These are phyloP conservation scores for Macroventuria anomochaeta DNA, from an alignment of 2,329 filamentous ascomycete genomes.

Conservation along the genomic window DNA sequence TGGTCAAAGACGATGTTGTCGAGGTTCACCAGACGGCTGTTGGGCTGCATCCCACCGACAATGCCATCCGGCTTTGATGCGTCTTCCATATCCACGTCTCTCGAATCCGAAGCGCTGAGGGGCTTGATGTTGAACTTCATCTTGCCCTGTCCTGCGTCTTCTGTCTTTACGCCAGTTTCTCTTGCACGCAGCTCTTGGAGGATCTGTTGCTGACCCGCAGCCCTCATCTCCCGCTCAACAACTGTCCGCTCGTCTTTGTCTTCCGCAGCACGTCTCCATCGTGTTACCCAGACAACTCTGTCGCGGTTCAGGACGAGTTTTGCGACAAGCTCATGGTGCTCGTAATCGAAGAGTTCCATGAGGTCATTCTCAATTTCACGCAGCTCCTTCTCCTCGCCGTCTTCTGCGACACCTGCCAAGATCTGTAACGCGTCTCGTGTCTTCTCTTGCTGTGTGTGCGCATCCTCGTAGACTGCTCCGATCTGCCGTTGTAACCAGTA, in stretches of 20 bases:
- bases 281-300: slow-evolving; percentile 94
- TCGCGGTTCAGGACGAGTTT: slow-evolving; percentile 91
- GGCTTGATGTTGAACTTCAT: slow-evolving; percentile 89
- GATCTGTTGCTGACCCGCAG: slow-evolving; percentile 84
- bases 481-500: slow-evolving; percentile 97
- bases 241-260: slow-evolving; percentile 73
- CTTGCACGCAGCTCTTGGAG: slow-evolving; percentile 87
- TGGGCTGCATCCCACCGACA: slow-evolving; percentile 85
- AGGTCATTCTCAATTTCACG: slow-evolving; percentile 97
- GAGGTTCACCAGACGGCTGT: slow-evolving; percentile 85
- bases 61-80: slow-evolving; percentile 57
- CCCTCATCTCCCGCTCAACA: slow-evolving; percentile 89
- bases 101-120: slow-evolving; percentile 74
- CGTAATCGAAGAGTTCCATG: slow-evolving; percentile 98
- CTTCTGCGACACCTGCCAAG: slow-evolving; percentile 75
- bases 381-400: slow-evolving; percentile 82
- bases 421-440: slow-evolving; percentile 83
- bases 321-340: slow-evolving; percentile 90
- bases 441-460: slow-evolving; percentile 92
- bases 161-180: slow-evolving; percentile 62
- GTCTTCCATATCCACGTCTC: slow-evolving; percentile 52
- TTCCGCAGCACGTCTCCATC: slow-evolving; percentile 81
- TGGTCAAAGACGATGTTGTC: slow-evolving; percentile 97
- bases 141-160: slow-evolving; percentile 69
- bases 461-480: slow-evolving; percentile 84